These are phyloP conservation scores for Solanum lignicaule DNA, from an alignment of 257 asterid species.

Conservation along the genomic window DNA sequence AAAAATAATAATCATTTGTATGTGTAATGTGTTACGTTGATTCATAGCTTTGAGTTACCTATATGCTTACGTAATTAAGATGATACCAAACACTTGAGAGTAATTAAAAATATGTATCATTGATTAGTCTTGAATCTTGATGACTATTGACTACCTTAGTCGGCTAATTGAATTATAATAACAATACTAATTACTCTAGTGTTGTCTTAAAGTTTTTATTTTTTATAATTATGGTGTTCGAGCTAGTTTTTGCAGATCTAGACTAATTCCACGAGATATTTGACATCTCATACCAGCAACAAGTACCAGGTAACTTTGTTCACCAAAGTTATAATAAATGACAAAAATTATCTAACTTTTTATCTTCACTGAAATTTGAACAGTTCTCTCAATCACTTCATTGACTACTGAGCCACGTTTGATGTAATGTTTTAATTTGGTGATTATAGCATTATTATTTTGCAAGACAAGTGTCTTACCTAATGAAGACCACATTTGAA, in stretches of 20 bases:
- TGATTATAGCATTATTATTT: neutral
- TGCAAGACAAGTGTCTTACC: neutral
- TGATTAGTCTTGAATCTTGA: neutral
- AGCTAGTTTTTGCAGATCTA: neutral
- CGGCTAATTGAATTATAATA: neutral
- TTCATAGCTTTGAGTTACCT: neutral
- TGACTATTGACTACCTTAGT: conserved; percentile 1
- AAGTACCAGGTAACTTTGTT: too few species aligned
- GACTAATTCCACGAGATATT: accelerated
- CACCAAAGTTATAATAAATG: neutral
- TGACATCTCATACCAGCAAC: accelerated
- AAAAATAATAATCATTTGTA: neutral
- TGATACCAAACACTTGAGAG: neutral
- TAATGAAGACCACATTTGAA: conserved; percentile 16
- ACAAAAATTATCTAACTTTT: accelerated
- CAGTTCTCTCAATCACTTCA: neutral
- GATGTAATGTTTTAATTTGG: neutral
- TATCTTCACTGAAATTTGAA: neutral
- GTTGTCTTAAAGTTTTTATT: neutral
- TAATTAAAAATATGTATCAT: neutral
- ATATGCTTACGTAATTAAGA: neutral
- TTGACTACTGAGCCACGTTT: accelerated
- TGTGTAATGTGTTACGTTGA: neutral
- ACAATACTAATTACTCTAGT: neutral
- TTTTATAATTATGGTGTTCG: neutral